These are phyloP conservation scores for Dovyalis caffra DNA, from an alignment of 345 rosid genomes.

Conservation along the genomic window DNA sequence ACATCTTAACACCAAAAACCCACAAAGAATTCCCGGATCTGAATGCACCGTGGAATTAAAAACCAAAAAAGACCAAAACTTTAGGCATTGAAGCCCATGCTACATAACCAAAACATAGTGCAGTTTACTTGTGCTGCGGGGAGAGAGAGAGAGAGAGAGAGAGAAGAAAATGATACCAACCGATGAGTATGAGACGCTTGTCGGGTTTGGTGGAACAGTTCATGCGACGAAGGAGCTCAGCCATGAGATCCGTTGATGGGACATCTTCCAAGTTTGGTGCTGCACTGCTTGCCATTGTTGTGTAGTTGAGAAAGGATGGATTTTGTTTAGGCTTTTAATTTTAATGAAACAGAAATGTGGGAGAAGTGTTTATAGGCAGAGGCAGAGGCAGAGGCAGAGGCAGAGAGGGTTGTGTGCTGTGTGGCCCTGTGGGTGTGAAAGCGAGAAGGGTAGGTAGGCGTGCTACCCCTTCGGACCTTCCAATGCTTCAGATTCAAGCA, in stretches of 20 bases:
- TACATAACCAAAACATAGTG: not conserved
- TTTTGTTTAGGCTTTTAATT: not conserved
- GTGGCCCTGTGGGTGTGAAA: not conserved
- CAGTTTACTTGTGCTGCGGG: not conserved
- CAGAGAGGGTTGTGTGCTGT: too few relatives aligned
- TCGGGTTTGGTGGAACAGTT: slow-evolving; percentile 85
- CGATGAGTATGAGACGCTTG: slow-evolving; percentile 89
- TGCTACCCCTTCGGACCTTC: slow-evolving; percentile 16
- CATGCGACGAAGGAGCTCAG: slow-evolving; percentile 94
- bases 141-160: not conserved
- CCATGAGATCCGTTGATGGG: slow-evolving; percentile 73
- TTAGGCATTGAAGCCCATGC: not conserved
- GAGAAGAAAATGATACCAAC: slow-evolving; percentile 24
- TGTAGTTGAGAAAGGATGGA: not conserved
- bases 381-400: too few relatives aligned
- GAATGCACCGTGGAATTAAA: not conserved
- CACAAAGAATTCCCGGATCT: slow-evolving; percentile 2
- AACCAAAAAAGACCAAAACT: not conserved
- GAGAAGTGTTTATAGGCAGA: not conserved
- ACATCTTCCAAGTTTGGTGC: slow-evolving; percentile 71
- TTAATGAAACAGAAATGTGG: not conserved
- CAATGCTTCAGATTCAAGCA: slow-evolving; percentile 28
- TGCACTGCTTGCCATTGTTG: slow-evolving; percentile 46
- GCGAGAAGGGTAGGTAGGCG: not conserved
- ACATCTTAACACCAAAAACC: not conserved